Percentiles rank a stretch among this genome's conserved stretches.
phyloP scores from a whole-genome alignment of 768 basidiomycete species.

The Lactarius hatsudake region DNA sequence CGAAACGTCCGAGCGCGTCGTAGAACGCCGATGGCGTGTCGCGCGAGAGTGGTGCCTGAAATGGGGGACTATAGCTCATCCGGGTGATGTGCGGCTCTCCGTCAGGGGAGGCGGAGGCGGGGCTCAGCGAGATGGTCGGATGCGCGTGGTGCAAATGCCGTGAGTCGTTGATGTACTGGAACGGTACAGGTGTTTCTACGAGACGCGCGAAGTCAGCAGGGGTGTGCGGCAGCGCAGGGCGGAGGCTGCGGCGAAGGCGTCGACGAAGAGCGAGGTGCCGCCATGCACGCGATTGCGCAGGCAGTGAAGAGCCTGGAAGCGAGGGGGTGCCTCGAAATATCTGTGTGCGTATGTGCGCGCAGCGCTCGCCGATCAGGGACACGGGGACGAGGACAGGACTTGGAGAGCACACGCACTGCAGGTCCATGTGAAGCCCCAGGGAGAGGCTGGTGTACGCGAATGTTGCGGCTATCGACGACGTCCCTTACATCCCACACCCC shows the following conservation, averaged over 20 bases:
- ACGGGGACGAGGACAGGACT: background rate
- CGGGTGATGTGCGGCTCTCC: slow-evolving; percentile 44
- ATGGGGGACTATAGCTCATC: slow-evolving; percentile 93
- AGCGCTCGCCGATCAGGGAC: background rate
- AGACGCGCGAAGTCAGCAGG: slow-evolving; percentile 57
- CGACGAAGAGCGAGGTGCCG: slow-evolving; percentile 84
- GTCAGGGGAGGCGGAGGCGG: background rate
- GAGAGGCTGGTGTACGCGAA: slow-evolving; percentile 93
- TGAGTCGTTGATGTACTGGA: slow-evolving; percentile 89
- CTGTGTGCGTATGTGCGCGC: slow-evolving; percentile 39
- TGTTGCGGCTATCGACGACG: slow-evolving; percentile 71
- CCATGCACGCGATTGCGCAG: slow-evolving; percentile 81
- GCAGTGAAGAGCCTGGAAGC: slow-evolving; percentile 91
- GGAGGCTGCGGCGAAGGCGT: slow-evolving; percentile 65
- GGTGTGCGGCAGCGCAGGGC: slow-evolving; percentile 46
- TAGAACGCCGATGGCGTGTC: slow-evolving; percentile 58
- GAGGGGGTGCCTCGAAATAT: slow-evolving; percentile 88
- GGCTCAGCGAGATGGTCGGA: slow-evolving; percentile 68
- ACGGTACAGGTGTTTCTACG: slow-evolving; percentile 64
- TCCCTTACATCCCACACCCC: slow-evolving; percentile 85
- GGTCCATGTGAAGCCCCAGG: slow-evolving; percentile 88
- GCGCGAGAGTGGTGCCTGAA: slow-evolving; percentile 76
- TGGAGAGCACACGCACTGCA: slow-evolving; percentile 57
- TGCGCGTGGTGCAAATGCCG: slow-evolving; percentile 76
- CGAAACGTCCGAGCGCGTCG: slow-evolving; percentile 59